phyloP scores from a whole-genome alignment of 306 rosid genomes.

The Sicyos baderoa region DNA sequence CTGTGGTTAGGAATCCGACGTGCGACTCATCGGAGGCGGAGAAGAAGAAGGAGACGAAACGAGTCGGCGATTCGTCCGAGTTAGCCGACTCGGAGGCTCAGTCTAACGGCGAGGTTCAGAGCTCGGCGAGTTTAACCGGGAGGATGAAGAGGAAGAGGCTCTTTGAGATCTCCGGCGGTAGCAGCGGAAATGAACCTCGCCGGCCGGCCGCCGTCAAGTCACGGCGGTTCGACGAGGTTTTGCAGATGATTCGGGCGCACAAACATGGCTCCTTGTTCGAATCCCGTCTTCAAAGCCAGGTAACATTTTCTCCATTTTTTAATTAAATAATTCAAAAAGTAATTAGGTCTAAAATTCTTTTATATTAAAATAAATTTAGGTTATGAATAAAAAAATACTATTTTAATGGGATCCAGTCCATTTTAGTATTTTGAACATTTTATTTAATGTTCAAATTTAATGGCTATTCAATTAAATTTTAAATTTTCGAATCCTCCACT shows the following conservation, averaged over 20 bases:
- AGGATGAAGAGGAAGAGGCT: constrained; percentile 30
- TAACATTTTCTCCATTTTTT: constrained; percentile 18
- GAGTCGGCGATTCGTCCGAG: constrained; percentile 36
- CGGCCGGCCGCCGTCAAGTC: constrained; percentile 31
- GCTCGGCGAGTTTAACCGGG: constrained; percentile 65
- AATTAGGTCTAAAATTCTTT: not conserved
- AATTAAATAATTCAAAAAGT: not conserved
- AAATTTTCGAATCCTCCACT: too few species aligned
- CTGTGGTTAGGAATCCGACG: constrained; percentile 33
- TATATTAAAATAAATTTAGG: not conserved
- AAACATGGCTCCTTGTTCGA: constrained; percentile 51
- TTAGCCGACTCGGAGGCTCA: constrained; percentile 51
- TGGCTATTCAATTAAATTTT: too few species aligned
- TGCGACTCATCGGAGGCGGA: constrained; percentile 37
- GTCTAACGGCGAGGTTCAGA: constrained; percentile 68
- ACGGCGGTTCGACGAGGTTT: constrained; percentile 44
- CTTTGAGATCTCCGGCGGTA: constrained; percentile 26
- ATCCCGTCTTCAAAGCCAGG: constrained; percentile 73
- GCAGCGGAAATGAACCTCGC: constrained; percentile 21
- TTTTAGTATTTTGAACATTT: too few species aligned
- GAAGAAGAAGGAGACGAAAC: constrained; percentile 34
- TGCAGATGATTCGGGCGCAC: constrained; percentile 49
- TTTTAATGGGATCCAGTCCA: too few species aligned
- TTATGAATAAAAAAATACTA: too few species aligned
- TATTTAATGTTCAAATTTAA: too few species aligned